Evolutionary conservation across 2,329 filamentous ascomycete species (phyloP).

Genomic region (Arachnomyces sp.): DNA sequence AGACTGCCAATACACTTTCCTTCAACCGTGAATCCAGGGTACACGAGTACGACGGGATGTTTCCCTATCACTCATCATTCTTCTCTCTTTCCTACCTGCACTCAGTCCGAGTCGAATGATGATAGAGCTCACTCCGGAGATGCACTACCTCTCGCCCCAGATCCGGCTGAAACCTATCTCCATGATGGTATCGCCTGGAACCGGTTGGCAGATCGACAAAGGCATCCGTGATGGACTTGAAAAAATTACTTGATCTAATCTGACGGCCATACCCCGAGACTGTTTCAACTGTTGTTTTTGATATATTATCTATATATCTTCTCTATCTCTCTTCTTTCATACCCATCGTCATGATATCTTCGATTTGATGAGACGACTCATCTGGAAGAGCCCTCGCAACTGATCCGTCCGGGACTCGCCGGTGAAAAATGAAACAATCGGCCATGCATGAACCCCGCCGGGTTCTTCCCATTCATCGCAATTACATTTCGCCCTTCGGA

Average conservation of each 20-base stretch:
- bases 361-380: background rate
- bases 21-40: too few relatives aligned
- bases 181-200: constrained; percentile 12
- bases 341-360: constrained; percentile 7
- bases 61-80: too few relatives aligned
- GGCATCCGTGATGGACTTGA: constrained; percentile 38
- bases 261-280: constrained; percentile 29
- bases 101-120: constrained; percentile 30
- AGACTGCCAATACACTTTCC: too few relatives aligned
- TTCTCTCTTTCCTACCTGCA: too few relatives aligned
- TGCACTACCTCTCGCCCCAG: too few relatives aligned
- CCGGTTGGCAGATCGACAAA: constrained; percentile 1
- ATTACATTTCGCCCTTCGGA: constrained; percentile 49
- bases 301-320: background rate
- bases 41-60: too few relatives aligned
- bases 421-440: constrained; percentile 58
- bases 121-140: constrained; percentile 23
- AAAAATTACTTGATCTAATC: constrained; percentile 57
- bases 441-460: constrained; percentile 72
- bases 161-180: constrained; percentile 22
- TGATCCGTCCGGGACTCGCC: constrained; percentile 41
- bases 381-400: constrained; percentile 35
- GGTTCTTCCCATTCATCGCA: constrained; percentile 47
- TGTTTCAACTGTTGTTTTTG: background rate
- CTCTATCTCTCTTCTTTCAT: constrained; percentile 4